Base-by-base conservation (phyloP, 192 early-diverging fungal species). In the Gryganskiella cystojenkinii region DNA sequence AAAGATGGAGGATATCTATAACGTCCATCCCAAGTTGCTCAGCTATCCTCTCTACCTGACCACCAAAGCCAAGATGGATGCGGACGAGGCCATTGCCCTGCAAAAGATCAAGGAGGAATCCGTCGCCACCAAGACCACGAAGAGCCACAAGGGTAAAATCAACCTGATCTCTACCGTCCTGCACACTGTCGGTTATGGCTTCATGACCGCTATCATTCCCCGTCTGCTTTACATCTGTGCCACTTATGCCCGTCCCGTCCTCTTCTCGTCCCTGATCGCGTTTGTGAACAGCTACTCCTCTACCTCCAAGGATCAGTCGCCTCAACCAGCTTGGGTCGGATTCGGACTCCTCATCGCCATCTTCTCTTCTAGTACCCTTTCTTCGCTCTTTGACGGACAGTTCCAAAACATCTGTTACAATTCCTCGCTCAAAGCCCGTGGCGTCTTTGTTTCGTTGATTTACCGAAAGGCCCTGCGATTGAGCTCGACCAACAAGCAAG, bases 391-490 rank as follows among this genome's bases (percentile, higher is more conserved):
- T 24, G 67, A 74, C n/a, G 65, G 51, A 19, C 70, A 74, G 57
- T 71, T 63, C 45, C 37, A 51, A 5, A 64, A 64, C 54, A 71
- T 80, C 57, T 55, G 54, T 27, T 74, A 53, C 47, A 60, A 55
- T 5, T 11, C 67, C 3, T 78, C 83, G 17, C 85, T 91, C 72
- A 61, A 72, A 8, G 51, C 87, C 19, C 86, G 87, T 4, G 79
- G 81, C 1, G 81, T 84, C 4, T 54, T 92, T 17, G 83, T 83
- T 15, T 83, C 72, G 17, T 61, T 82, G 35, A 81, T 90, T 30
- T 92, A 89, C 67, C 83, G 85, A 13, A 92, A 92, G 64, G 60
- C 89, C 10, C 64, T 90, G 17, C 79, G 80, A 0, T 65, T 92
- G 24, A 78, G 80, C 34, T 67, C 89, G 2, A 81, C 89, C 24